Evolutionary conservation across 2,329 filamentous ascomycete species (phyloP).

Genomic region (Aspergillus alliaceus): DNA sequence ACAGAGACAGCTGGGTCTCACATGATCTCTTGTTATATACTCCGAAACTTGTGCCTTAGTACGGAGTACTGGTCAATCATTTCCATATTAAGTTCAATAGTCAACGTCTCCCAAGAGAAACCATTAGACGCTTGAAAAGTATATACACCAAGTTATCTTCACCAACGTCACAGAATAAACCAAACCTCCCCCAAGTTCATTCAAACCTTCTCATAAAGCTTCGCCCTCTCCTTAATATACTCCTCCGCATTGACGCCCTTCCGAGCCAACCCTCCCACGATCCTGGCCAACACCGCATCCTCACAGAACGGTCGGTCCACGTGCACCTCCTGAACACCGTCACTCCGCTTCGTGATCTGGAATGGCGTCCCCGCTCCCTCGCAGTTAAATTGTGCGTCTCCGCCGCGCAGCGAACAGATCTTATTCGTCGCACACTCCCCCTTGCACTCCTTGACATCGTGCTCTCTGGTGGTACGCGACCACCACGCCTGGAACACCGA

Average conservation of each 20-base stretch:
- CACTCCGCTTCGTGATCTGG: conserved; percentile 30
- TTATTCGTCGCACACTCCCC: conserved; percentile 46
- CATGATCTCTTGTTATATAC: not conserved
- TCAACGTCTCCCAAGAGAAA: not conserved
- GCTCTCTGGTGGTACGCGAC: conserved; percentile 51
- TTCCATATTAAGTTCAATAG: not conserved
- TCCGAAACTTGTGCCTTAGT: not conserved
- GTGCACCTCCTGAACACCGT: conserved; percentile 10
- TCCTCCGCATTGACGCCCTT: not conserved
- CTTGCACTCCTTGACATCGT: conserved; percentile 42
- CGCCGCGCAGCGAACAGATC: conserved; percentile 56
- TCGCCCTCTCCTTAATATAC: not conserved
- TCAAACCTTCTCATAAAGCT: not conserved
- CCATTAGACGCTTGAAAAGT: not conserved
- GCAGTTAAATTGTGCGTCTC: conserved; percentile 56
- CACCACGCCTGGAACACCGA: conserved; percentile 50
- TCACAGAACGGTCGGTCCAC: conserved; percentile 20
- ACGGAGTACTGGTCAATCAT: not conserved
- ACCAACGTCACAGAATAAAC: not conserved
- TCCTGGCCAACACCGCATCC: conserved; percentile 25
- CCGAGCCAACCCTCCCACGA: conserved; percentile 20
- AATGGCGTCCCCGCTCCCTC: conserved; percentile 26
- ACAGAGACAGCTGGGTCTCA: not conserved
- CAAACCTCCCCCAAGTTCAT: not conserved
- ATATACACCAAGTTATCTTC: not conserved